These are phyloP conservation scores for Gracilaria vermiculophylla DNA, from an alignment of 23 red algal species.

Conservation along the genomic window DNA sequence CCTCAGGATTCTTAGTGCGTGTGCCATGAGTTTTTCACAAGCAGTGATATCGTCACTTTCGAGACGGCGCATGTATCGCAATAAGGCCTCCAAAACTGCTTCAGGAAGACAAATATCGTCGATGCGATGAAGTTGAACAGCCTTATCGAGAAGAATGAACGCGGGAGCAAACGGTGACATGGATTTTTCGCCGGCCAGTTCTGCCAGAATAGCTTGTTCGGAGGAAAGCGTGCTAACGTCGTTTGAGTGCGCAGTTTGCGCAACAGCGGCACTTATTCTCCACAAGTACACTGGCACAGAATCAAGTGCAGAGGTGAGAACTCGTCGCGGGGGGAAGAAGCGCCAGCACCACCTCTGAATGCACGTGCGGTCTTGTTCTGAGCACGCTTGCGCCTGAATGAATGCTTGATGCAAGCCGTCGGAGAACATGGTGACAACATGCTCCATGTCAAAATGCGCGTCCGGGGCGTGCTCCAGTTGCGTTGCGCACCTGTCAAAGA, in stretches of 20 bases:
- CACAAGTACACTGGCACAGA: not conserved
- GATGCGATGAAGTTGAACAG: not conserved
- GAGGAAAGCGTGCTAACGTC: not conserved
- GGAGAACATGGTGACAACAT: not conserved
- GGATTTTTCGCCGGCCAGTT: not conserved
- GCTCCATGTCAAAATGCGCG: not conserved
- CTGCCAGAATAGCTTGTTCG: not conserved
- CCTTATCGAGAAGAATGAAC: conserved; percentile 21
- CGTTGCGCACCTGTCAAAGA: conserved; percentile 19
- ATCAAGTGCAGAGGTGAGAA: not conserved
- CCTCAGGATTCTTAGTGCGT: not conserved
- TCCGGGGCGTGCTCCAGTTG: not conserved
- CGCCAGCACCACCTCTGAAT: conserved; percentile 21
- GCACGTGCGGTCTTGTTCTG: not conserved
- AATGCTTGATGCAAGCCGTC: not conserved
- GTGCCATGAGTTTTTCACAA: not conserved
- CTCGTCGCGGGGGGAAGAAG: not conserved
- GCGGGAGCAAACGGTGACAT: not conserved
- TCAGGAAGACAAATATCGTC: not conserved
- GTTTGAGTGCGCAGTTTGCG: too few species aligned
- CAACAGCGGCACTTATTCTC: not conserved
- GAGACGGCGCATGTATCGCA: not conserved
- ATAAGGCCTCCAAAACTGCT: not conserved
- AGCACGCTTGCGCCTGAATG: not conserved
- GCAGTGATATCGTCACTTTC: not conserved